Percentiles rank a stretch among this genome's conserved stretches.
Evolutionary conservation across 2,329 filamentous ascomycete species (phyloP).

Genomic region (Epichloe elymi): DNA sequence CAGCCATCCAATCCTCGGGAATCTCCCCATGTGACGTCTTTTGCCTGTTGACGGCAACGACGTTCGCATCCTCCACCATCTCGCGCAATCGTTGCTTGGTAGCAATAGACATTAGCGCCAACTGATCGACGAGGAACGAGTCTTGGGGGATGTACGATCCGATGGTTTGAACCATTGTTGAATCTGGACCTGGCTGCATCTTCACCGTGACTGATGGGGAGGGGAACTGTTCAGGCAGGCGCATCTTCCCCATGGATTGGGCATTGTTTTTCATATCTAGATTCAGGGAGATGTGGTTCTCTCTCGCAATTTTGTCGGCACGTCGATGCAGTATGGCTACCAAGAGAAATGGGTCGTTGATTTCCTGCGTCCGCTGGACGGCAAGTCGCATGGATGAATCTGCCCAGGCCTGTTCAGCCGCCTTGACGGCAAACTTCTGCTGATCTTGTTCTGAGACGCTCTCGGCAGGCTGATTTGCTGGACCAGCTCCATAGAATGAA

Average conservation of each 20-base stretch:
- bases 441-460: constrained; percentile 34
- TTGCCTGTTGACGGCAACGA: constrained; percentile 57
- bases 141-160: constrained; percentile 64
- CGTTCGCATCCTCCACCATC: constrained; percentile 64
- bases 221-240: constrained; percentile 34
- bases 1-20: constrained; percentile 60
- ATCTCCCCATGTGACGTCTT: constrained; percentile 69
- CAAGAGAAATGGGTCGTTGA: constrained; percentile 60
- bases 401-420: constrained; percentile 52
- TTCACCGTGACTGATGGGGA: constrained; percentile 39
- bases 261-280: constrained; percentile 37
- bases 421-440: constrained; percentile 52
- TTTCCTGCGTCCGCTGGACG: constrained; percentile 50
- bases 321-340: constrained; percentile 48
- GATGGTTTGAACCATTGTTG: constrained; percentile 46
- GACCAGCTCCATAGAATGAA: constrained; percentile 51
- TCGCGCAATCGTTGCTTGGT: constrained; percentile 67
- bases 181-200: constrained; percentile 47
- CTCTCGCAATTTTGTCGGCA: constrained; percentile 43
- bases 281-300: constrained; percentile 43
- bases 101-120: constrained; percentile 71
- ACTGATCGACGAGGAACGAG: constrained; percentile 64
- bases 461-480: constrained; percentile 49
- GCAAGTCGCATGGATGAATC: constrained; percentile 50
- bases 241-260: constrained; percentile 33